A percentile compares a stretch with the other conserved stretches of the same genome.
Evolutionary conservation across 106 monocot species (phyloP).

Genomic region (Dendrobium chrysotoxum): DNA sequence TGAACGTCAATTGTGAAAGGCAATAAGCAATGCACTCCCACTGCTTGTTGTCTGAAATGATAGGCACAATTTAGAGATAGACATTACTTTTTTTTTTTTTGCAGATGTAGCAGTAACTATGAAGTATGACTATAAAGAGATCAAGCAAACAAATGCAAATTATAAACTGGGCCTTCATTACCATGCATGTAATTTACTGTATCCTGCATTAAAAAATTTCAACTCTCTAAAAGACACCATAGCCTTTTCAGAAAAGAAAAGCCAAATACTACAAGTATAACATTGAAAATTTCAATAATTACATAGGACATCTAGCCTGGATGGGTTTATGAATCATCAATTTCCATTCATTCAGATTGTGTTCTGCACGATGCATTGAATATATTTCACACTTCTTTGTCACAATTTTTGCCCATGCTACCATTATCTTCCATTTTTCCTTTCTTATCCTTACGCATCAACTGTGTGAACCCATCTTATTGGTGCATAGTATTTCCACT

Average conservation of each 20-base stretch:
- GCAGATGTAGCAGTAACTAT: not conserved
- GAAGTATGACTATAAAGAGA: not conserved
- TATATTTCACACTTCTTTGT: too few relatives aligned
- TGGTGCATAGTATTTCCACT: not conserved
- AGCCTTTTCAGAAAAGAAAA: too few relatives aligned
- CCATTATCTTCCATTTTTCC: not conserved
- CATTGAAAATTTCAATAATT: too few relatives aligned
- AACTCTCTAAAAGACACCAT: not conserved
- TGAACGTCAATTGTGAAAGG: constrained; percentile 88
- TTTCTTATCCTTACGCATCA: not conserved
- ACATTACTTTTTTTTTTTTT: not conserved
- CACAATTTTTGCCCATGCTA: not conserved
- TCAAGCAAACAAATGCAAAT: not conserved
- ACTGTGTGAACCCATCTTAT: not conserved
- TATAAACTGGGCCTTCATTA: not conserved
- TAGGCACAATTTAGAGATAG: not conserved
- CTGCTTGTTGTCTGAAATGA: constrained; percentile 61
- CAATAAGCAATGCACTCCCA: constrained; percentile 86
- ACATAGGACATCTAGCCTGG: too few relatives aligned
- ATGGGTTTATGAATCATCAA: not conserved
- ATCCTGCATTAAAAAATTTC: not conserved
- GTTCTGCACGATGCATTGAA: not conserved
- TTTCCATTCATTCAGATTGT: not conserved
- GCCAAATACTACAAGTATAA: too few relatives aligned
- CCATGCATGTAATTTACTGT: not conserved